Evolutionary conservation across 768 basidiomycete genomes (phyloP), one percentile per base, ranked within the genome.

Genomic region (Russula sp.): DNA sequence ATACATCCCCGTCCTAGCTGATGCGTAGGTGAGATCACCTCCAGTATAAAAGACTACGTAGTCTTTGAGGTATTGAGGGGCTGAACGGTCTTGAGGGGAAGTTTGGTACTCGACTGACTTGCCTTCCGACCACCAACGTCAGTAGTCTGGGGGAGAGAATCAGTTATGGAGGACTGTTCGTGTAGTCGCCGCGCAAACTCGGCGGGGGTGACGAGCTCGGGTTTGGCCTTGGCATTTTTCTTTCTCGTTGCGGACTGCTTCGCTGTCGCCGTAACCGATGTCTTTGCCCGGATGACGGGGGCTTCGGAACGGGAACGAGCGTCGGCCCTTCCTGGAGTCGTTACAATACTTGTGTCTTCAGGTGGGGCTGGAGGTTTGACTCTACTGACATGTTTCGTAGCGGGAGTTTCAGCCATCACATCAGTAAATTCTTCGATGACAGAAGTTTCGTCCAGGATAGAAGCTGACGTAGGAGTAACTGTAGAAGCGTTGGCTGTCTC

Each of bases 1-100:
- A 69, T 69, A 22, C 59, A 54, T 1, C 67, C 67, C 22, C 65
- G 66, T 69, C 55, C 62, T 42, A 28, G 59, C 55, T n/a, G 68
- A 67, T 9, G 68, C 66, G 22, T 61, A 67, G 32, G 50, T 64
- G 24, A 67, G 51, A 24, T 69, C 68, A 8, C 66, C 66, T 36
- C 62, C 66, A 6, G 67, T 66, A 40, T 64, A 69, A 22, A 67
- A 69, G 32, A 69, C 61, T 34, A 58, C 44, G 22, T 40, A 34
- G 11, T 42, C 62, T 48, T 59, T 50, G 10, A 69, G 62, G 32
- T 54, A 56, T 36, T 57, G 61, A 32, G 59, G 42, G 40, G 22
- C 28, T 42, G 48, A 18, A 56, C 38, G 10, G 22, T 26, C 46
- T 64, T 61, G 42, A 51, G 10, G 20, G 62, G 62, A 6, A 53